Conservation (phyloP, 2,329 filamentous ascomycete genomes). For the Orbilia brochopaga region DNA sequence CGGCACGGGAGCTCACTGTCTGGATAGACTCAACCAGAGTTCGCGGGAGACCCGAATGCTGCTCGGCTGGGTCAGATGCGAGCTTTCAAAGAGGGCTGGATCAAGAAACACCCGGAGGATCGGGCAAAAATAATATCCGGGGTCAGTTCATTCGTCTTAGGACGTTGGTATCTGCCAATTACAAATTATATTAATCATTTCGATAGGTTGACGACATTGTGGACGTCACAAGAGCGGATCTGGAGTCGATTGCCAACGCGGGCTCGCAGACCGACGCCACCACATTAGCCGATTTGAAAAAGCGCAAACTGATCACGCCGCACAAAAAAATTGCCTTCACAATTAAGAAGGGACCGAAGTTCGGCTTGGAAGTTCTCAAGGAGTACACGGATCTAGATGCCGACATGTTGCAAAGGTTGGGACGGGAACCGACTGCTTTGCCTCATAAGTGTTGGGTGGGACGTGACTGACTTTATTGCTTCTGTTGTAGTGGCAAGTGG, state of each 20-base stretch:
- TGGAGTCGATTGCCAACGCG: slow-evolving; percentile 74
- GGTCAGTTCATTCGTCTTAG: slow-evolving; percentile 2
- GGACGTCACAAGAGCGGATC: slow-evolving; percentile 77
- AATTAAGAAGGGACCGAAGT: slow-evolving; percentile 83
- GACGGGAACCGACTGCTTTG: slow-evolving; percentile 6
- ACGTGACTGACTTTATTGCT: slow-evolving; percentile 7
- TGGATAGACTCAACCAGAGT: slow-evolving; percentile 36
- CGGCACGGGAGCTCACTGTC: slow-evolving; percentile 5
- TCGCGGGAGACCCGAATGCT: slow-evolving; percentile 57
- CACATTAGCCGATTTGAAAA: slow-evolving; percentile 79
- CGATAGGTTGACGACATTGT: slow-evolving; percentile 72
- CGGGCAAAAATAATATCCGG: slow-evolving; percentile 59
- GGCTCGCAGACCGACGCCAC: slow-evolving; percentile 75
- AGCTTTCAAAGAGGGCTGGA: slow-evolving; percentile 82
- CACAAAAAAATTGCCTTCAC: slow-evolving; percentile 86
- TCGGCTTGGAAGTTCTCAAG: slow-evolving; percentile 83
- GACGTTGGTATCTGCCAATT: slow-evolving; percentile 59
- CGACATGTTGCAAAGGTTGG: slow-evolving; percentile 78
- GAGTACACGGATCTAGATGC: slow-evolving; percentile 94
- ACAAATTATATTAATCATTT: slow-evolving; percentile 67
- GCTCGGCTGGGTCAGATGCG: slow-evolving; percentile 90
- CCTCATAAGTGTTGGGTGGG: slow-evolving; percentile 21
- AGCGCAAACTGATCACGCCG: slow-evolving; percentile 84
- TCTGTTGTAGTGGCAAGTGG: slow-evolving; percentile 71
- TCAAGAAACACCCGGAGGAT: slow-evolving; percentile 66